Conservation (phyloP, 2,329 filamentous ascomycete species). For the Chalaropsis thielavioides region DNA sequence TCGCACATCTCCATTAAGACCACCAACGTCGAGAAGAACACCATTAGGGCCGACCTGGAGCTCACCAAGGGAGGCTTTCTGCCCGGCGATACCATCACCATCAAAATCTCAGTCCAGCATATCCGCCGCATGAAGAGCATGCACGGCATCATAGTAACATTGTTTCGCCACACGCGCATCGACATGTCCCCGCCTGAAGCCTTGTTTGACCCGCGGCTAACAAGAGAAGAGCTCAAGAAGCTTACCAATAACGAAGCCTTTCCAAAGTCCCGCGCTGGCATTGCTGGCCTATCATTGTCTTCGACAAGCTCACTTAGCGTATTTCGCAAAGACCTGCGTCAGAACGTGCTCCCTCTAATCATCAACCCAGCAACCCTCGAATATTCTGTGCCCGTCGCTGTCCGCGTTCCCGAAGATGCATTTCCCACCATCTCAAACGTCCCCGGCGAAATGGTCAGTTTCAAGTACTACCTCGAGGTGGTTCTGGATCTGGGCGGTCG, state of each 20-base stretch:
- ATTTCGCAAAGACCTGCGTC: constrained; percentile 89
- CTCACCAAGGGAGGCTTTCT: constrained; percentile 70
- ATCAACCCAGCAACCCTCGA: constrained; percentile 68
- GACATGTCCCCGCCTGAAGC: constrained; percentile 52
- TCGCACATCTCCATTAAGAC: constrained; percentile 11
- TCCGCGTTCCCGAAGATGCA: constrained; percentile 75
- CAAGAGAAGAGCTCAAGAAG: constrained; percentile 50
- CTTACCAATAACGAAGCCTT: constrained; percentile 71
- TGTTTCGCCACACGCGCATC: constrained; percentile 82
- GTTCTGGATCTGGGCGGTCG: constrained; percentile 86
- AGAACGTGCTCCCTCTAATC: constrained; percentile 76
- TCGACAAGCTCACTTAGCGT: constrained; percentile 76
- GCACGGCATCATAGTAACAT: constrained; percentile 80
- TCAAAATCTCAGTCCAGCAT: constrained; percentile 72
- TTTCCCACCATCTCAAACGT: constrained; percentile 87
- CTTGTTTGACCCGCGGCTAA: constrained; percentile 36
- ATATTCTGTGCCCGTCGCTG: constrained; percentile 64
- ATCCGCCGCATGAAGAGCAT: constrained; percentile 81
- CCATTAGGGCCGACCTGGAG: constrained; percentile 76
- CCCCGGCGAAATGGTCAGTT: constrained; percentile 85
- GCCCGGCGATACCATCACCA: constrained; percentile 66
- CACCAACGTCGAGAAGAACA: constrained; percentile 45
- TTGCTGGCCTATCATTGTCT: constrained; percentile 73
- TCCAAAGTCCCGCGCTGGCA: constrained; percentile 71
- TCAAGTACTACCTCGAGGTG: constrained; percentile 87